Conservation (phyloP, 805 yeast genomes). For the Teunomyces barrocoloradensis region DNA sequence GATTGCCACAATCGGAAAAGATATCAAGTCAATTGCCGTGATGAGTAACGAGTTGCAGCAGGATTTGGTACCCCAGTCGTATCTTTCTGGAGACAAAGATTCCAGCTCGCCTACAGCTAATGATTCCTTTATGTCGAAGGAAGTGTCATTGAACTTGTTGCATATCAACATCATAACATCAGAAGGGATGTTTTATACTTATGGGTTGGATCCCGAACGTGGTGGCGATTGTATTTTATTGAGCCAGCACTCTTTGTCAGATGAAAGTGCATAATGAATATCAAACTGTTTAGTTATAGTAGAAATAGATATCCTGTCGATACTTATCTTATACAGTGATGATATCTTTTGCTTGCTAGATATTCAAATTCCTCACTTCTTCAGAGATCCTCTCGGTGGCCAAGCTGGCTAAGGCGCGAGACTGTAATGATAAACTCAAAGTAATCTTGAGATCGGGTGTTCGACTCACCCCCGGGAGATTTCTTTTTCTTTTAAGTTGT, state of each 20-base stretch:
- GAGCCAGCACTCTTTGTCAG: conserved; percentile 62
- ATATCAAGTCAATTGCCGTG: conserved; percentile 44
- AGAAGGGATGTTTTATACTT: conserved; percentile 78
- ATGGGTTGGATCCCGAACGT: conserved; percentile 76
- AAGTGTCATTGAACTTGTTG: conserved; percentile 28
- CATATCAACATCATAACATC: conserved; percentile 73
- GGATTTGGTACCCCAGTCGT: conserved; percentile 30
- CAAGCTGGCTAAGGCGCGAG: conserved; percentile 49
- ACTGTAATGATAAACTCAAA: conserved; percentile 34
- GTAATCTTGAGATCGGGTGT: conserved; percentile 48
- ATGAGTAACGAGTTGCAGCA: conserved; percentile 36
- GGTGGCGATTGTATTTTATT: conserved; percentile 91
- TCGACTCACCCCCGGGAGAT: conserved; percentile 48
- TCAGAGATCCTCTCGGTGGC: conserved; percentile 36
- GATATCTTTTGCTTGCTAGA: no score
- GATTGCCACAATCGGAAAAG: conserved; percentile 43
- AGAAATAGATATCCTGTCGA: no score
- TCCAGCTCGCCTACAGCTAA: conserved; percentile 7
- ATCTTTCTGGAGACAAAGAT: conserved; percentile 18
- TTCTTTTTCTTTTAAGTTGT: conserved; percentile 13
- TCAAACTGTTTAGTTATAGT: no score
- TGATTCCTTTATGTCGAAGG: conserved; percentile 13
- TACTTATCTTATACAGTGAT: no score
- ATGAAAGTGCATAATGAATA: conserved; percentile 8
- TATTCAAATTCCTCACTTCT: no score